phyloP scores from a whole-genome alignment of 139 green algal species.

The Coelastrella sp. region DNA sequence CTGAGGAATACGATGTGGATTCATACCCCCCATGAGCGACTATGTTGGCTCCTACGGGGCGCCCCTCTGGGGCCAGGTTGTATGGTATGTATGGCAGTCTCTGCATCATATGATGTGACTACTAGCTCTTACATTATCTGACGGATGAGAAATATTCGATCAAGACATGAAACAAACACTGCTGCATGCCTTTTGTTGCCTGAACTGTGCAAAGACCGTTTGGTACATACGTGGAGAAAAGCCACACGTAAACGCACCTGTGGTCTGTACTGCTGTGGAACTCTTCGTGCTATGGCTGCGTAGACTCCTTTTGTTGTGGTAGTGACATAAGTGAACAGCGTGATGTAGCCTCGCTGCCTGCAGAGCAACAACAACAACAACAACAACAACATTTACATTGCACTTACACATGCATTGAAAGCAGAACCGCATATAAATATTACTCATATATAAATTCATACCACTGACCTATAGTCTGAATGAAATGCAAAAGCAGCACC shows the following conservation, averaged over 20 bases:
- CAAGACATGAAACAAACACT: no score
- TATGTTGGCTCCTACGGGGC: no score
- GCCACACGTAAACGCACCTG: not conserved
- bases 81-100: no score
- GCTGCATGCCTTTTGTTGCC: no score
- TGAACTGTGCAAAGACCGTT: not conserved
- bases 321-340: conserved; percentile 76
- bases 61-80: no score
- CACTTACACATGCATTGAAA: no score
- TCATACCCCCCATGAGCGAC: no score
- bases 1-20: no score
- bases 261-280: conserved; percentile 16
- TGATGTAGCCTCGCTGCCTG: conserved; percentile 66
- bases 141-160: no score
- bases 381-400: not conserved
- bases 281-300: conserved; percentile 7
- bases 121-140: no score
- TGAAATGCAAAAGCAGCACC: no score
- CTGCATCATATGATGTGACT: no score
- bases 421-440: not conserved
- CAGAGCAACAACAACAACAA: not conserved
- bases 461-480: not conserved
- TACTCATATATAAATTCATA: conserved; percentile 35
- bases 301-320: conserved; percentile 12
- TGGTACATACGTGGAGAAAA: not conserved